phyloP scores from a whole-genome alignment of 140 eudicot genomes.

The Cichorium intybus region DNA sequence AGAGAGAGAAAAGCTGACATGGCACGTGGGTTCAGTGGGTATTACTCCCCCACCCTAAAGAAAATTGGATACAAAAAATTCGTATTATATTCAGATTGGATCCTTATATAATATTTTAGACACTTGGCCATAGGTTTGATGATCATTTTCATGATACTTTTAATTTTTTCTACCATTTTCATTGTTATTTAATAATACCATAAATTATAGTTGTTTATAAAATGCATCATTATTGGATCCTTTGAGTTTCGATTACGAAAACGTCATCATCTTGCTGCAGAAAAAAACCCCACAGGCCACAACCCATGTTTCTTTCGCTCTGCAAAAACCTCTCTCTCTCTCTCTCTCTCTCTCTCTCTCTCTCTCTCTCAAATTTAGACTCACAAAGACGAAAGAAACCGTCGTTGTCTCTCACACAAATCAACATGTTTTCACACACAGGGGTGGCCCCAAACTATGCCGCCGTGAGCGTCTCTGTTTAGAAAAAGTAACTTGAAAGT shows the following conservation, averaged over 20 bases:
- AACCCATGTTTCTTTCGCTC: neutral
- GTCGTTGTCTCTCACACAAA: neutral
- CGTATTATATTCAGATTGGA: too few species aligned
- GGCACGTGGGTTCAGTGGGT: too few species aligned
- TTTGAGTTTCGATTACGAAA: neutral
- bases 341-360: neutral
- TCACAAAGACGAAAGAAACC: neutral
- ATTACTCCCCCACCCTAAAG: too few species aligned
- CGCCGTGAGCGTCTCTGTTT: neutral
- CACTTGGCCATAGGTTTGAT: neutral
- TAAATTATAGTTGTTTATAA: neutral
- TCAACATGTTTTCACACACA: neutral
- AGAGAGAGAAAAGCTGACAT: too few species aligned
- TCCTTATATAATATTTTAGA: too few species aligned
- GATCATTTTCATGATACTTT: neutral
- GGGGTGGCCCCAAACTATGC: neutral
- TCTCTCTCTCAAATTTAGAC: neutral
- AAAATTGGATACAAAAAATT: too few species aligned
- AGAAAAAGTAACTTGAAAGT: neutral
- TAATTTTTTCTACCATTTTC: too few species aligned
- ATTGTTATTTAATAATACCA: neutral
- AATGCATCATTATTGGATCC: neutral
- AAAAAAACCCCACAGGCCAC: neutral
- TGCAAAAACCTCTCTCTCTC: neutral
- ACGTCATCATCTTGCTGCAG: neutral